phyloP scores from a whole-genome alignment of 2,329 filamentous ascomycete species.

The Cordyceps farinosa region DNA sequence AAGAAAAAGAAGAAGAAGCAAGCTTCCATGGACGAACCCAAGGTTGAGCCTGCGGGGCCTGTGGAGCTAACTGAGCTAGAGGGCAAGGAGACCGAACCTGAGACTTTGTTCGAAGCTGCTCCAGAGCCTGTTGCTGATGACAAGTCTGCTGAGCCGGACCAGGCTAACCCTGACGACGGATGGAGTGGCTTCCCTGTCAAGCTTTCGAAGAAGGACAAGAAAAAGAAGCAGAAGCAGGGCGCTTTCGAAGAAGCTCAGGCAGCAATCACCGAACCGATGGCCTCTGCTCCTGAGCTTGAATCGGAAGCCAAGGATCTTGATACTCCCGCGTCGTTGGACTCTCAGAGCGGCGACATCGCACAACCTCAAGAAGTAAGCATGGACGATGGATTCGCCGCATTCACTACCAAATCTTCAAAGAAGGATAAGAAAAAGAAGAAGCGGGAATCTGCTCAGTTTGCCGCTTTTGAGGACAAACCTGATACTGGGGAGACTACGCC shows the following conservation, averaged over 20 bases:
- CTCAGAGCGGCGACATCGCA: neutral
- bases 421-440: slow-evolving; percentile 24
- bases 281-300: neutral
- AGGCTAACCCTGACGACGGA: slow-evolving; percentile 27
- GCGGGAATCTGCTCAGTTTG: neutral
- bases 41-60: neutral
- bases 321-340: neutral
- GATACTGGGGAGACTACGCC: neutral
- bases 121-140: slow-evolving; percentile 3
- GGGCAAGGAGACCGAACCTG: neutral
- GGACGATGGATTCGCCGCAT: slow-evolving; percentile 1
- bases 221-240: slow-evolving; percentile 26
- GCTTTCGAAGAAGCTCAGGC: slow-evolving; percentile 12
- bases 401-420: slow-evolving; percentile 18
- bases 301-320: neutral
- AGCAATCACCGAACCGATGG: neutral
- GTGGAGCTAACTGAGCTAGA: slow-evolving; percentile 4
- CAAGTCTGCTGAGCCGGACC: neutral
- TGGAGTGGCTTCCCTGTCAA: slow-evolving; percentile 30
- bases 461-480: neutral
- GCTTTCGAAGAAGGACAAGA: slow-evolving; percentile 32
- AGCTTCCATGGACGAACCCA: neutral
- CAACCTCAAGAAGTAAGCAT: neutral
- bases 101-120: neutral
- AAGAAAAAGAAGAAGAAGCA: slow-evolving; percentile 30